A percentile compares a stretch with the other conserved stretches of the same genome.
Conservation (phyloP, 805 yeast genomes). For the Crinitomyces ghanaensis region DNA sequence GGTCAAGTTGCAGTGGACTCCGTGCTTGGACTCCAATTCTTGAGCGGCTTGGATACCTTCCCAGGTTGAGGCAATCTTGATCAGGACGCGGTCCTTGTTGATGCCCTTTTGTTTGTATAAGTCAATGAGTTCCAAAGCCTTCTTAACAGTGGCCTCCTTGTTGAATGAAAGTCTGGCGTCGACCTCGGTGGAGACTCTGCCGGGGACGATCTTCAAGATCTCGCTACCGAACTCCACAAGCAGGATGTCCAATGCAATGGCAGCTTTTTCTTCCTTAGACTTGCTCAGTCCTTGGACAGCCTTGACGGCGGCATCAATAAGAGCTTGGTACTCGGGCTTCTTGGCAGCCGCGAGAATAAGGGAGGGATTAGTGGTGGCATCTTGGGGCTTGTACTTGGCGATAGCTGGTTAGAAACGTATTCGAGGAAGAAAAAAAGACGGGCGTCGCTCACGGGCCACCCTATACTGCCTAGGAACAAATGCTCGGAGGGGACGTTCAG, state of each 20-base stretch:
- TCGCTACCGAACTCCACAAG: slow-evolving; percentile 94
- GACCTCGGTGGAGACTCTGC: slow-evolving; percentile 98
- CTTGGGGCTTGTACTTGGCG: slow-evolving; percentile 97
- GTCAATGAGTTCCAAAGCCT: slow-evolving; percentile 83
- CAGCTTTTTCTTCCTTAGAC: slow-evolving; percentile 46
- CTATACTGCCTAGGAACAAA: neutral
- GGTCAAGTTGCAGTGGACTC: slow-evolving; percentile 90
- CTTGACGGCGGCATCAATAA: slow-evolving; percentile 83
- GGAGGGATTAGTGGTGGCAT: slow-evolving; percentile 98
- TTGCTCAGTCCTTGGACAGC: slow-evolving; percentile 50
- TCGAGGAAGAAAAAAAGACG: neutral
- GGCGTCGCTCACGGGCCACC: neutral
- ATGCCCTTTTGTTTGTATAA: slow-evolving; percentile 82
- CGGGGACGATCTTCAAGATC: slow-evolving; percentile 91
- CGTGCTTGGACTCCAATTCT: slow-evolving; percentile 84
- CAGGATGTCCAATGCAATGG: slow-evolving; percentile 78
- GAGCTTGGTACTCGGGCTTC: slow-evolving; percentile 76
- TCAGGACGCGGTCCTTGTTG: slow-evolving; percentile 77
- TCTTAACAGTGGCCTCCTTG: slow-evolving; percentile 84
- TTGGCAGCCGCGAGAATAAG: slow-evolving; percentile 91
- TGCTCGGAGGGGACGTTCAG: neutral
- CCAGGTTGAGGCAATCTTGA: slow-evolving; percentile 96
- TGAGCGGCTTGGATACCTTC: slow-evolving; percentile 99
- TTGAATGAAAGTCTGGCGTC: slow-evolving; percentile 97
- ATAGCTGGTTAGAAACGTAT: slow-evolving; percentile 35